Evolutionary conservation across 768 basidiomycete genomes (phyloP).

Genomic region (Suillus luteus): DNA sequence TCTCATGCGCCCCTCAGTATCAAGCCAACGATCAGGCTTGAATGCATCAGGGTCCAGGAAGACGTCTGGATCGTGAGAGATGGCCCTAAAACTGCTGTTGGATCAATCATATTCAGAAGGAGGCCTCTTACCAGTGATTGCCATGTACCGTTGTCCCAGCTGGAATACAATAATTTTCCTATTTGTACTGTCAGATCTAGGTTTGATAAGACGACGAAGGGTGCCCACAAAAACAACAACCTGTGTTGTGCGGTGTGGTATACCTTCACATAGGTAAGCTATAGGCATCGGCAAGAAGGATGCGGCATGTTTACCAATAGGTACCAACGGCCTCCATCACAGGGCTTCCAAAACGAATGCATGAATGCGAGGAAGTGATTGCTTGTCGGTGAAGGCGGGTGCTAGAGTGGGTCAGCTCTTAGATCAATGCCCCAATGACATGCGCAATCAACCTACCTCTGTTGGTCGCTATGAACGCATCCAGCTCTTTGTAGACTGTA

Average conservation of each 20-base stretch:
- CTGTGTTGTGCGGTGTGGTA: conserved; percentile 24
- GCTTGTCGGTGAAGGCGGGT: conserved; percentile 38
- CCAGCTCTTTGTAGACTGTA: conserved; percentile 38
- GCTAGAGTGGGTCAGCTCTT: conserved; percentile 22
- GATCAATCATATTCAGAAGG: neutral
- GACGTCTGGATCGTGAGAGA: conserved; percentile 26
- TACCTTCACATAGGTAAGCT: conserved; percentile 17
- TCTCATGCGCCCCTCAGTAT: conserved; percentile 41
- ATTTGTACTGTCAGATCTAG: neutral
- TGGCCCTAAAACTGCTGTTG: conserved; percentile 19
- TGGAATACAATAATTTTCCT: conserved; percentile 38
- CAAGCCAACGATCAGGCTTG: conserved; percentile 57
- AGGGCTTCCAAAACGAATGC: conserved; percentile 40
- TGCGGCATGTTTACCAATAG: conserved; percentile 30
- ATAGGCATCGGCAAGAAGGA: neutral
- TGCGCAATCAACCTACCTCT: conserved; percentile 24
- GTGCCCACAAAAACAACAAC: conserved; percentile 26
- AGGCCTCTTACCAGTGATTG: conserved; percentile 29
- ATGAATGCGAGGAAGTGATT: conserved; percentile 35
- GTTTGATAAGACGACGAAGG: neutral
- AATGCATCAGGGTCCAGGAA: conserved; percentile 48
- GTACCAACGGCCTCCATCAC: conserved; percentile 37
- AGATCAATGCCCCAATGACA: neutral
- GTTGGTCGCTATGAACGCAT: conserved; percentile 37
- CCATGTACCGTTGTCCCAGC: conserved; percentile 36